Evolutionary conservation across 306 rosid species (phyloP).

Genomic region (Rosa chinensis): DNA sequence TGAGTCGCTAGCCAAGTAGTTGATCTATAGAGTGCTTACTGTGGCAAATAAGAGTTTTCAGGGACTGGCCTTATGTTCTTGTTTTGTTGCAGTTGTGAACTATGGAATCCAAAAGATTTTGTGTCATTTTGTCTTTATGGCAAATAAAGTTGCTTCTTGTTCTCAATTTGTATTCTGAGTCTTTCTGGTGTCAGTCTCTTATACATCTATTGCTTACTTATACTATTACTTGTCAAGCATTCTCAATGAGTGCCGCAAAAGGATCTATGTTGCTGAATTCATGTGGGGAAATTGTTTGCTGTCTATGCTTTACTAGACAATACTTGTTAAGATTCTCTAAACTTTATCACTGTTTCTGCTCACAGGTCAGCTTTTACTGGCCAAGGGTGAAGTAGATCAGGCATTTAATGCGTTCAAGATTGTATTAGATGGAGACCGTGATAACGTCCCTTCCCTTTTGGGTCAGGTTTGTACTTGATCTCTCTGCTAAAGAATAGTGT

Average conservation of each 20-base stretch:
- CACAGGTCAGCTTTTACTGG: conserved; percentile 96
- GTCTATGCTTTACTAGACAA: conserved; percentile 10
- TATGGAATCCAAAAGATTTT: neutral
- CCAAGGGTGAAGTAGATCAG: conserved; percentile 95
- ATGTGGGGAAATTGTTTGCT: neutral
- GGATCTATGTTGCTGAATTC: neutral
- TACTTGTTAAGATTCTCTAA: conserved; percentile 10
- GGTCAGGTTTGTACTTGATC: conserved; percentile 64
- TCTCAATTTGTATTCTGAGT: conserved; percentile 6
- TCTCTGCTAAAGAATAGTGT: conserved; percentile 17
- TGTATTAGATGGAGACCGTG: conserved; percentile 90
- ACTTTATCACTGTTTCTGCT: conserved; percentile 30
- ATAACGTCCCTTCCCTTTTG: conserved; percentile 93
- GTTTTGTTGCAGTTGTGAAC: neutral
- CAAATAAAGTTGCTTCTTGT: conserved; percentile 9
- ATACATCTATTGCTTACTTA: neutral
- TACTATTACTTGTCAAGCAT: neutral
- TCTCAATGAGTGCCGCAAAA: conserved; percentile 1
- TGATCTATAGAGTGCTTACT: neutral
- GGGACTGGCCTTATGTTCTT: neutral
- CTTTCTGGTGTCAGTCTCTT: neutral
- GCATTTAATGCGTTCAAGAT: conserved; percentile 95
- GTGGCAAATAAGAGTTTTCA: neutral
- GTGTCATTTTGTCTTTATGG: neutral
- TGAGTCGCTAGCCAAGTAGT: neutral